A percentile compares a stretch with the other conserved stretches of the same genome.
Evolutionary conservation across 805 yeast species (phyloP).

Genomic region (Monosporozyma unispora): DNA sequence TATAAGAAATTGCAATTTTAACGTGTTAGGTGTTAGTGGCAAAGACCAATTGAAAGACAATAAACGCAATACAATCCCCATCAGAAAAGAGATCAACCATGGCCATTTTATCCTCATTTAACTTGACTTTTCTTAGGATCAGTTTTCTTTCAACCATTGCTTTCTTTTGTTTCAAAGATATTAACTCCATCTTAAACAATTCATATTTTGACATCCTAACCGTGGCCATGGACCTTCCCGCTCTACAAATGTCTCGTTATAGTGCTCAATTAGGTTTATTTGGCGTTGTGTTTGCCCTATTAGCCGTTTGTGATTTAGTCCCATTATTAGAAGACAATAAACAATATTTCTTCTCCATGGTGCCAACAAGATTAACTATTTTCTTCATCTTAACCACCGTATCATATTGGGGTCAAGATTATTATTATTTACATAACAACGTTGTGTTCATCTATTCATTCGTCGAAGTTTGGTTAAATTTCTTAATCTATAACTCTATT

Average conservation of each 20-base stretch:
- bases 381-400: conserved; percentile 43
- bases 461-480: conserved; percentile 62
- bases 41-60: background rate
- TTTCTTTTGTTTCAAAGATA: conserved; percentile 41
- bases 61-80: background rate
- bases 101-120: conserved; percentile 44
- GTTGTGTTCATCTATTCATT: conserved; percentile 51
- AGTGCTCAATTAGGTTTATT: conserved; percentile 44
- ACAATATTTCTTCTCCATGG: conserved; percentile 47
- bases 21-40: background rate
- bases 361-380: conserved; percentile 46
- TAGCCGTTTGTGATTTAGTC: conserved; percentile 46
- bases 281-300: conserved; percentile 36
- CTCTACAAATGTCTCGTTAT: conserved; percentile 20
- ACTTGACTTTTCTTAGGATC: conserved; percentile 40
- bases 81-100: conserved; percentile 26
- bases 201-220: conserved; percentile 45
- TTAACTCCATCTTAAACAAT: conserved; percentile 35
- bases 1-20: background rate
- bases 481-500: conserved; percentile 50
- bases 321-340: conserved; percentile 43
- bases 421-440: conserved; percentile 46
- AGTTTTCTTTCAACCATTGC: conserved; percentile 37
- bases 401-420: conserved; percentile 39
- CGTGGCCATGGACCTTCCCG: conserved; percentile 48